Evolutionary conservation across 2,329 filamentous ascomycete genomes (phyloP).

Genomic region (Fusarium proliferatum): DNA sequence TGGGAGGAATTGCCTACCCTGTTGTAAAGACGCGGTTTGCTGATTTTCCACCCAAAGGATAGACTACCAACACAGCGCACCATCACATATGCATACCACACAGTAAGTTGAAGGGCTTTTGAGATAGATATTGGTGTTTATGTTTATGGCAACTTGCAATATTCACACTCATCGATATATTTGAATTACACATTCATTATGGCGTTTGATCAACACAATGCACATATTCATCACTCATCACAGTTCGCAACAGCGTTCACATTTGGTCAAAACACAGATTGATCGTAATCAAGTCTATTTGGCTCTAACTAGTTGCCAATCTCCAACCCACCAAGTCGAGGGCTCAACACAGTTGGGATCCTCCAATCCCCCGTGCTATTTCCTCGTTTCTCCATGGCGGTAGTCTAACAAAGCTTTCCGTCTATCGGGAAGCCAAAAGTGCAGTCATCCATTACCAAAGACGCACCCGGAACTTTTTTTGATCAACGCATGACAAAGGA

Average conservation of each 20-base stretch:
- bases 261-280: background rate
- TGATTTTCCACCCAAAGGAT: background rate
- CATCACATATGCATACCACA: background rate
- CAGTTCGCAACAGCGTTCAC: background rate
- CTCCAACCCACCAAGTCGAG: constrained; percentile 45
- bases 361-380: constrained; percentile 49
- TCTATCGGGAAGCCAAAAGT: constrained; percentile 50
- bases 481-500: constrained; percentile 53
- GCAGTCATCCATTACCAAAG: constrained; percentile 51
- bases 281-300: constrained; percentile 50
- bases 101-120: background rate
- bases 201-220: no score
- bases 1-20: background rate
- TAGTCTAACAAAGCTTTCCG: constrained; percentile 49
- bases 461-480: constrained; percentile 51
- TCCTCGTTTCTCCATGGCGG: constrained; percentile 42
- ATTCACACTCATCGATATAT: background rate
- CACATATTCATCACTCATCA: background rate
- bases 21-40: background rate
- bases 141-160: background rate
- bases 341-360: constrained; percentile 44
- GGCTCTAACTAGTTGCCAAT: constrained; percentile 49
- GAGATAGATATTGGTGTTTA: background rate
- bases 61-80: background rate
- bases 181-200: background rate